Percentiles rank a stretch among this genome's conserved stretches.
Conservation (phyloP, 306 rosid genomes). For the Hippophae rhamnoides region DNA sequence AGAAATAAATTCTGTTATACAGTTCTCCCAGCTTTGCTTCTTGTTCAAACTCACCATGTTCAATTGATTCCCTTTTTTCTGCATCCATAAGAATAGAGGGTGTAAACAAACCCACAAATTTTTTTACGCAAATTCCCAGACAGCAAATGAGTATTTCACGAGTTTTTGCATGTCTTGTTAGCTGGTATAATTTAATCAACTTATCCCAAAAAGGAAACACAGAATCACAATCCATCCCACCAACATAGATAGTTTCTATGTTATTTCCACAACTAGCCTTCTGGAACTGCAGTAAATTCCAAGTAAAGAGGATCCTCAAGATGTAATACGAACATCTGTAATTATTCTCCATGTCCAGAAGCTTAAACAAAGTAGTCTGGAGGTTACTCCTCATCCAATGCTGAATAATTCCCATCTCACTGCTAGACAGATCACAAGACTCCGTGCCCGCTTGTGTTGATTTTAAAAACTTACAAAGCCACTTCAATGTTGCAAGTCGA, state of each 20-base stretch:
- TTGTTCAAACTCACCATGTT: constrained; percentile 20
- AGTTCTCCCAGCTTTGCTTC: constrained; percentile 25
- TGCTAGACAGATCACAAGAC: constrained; percentile 30
- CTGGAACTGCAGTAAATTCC: constrained; percentile 71
- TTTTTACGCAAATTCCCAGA: constrained; percentile 63
- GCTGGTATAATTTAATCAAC: constrained; percentile 48
- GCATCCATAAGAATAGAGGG: constrained; percentile 32
- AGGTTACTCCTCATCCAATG: constrained; percentile 56
- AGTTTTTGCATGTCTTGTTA: constrained; percentile 68
- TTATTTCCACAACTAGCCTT: constrained; percentile 28
- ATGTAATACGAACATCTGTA: constrained; percentile 61
- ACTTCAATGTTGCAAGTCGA: constrained; percentile 82
- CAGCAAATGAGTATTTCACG: constrained; percentile 61
- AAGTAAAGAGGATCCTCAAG: constrained; percentile 58
- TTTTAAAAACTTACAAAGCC: constrained; percentile 72
- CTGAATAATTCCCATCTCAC: constrained; percentile 40
- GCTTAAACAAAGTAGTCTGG: constrained; percentile 48
- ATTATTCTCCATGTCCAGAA: constrained; percentile 59
- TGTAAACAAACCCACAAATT: constrained; percentile 40
- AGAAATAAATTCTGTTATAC: constrained; percentile 45
- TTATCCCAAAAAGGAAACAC: constrained; percentile 68
- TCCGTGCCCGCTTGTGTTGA: constrained; percentile 37
- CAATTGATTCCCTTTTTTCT: constrained; percentile 15
- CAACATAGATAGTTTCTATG: constrained; percentile 44
- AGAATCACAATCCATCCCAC: constrained; percentile 55